These are phyloP conservation scores for Lasiosphaeris hirsuta DNA, from an alignment of 495 filamentous ascomycete genomes.

Conservation along the genomic window DNA sequence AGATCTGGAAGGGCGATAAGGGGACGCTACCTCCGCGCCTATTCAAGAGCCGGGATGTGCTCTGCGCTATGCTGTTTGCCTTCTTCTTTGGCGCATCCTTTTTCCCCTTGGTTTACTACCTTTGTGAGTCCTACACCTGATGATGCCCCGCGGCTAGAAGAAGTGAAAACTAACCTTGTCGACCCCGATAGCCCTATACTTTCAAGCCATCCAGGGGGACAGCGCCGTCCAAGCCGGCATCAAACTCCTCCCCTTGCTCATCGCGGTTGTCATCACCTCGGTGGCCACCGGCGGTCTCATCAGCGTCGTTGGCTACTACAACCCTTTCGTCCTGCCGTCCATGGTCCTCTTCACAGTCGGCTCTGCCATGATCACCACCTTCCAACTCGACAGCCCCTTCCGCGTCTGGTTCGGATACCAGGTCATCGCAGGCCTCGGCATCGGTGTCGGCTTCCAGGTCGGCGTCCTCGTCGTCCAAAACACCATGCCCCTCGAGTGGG, in stretches of 20 bases:
- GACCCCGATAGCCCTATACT: conserved; percentile 61
- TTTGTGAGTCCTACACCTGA: conserved; percentile 45
- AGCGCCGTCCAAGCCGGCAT: conserved; percentile 73
- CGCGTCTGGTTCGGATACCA: conserved; percentile 55
- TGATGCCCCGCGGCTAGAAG: background rate
- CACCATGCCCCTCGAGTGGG: conserved; percentile 48
- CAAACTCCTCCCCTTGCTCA: conserved; percentile 70
- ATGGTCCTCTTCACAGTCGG: conserved; percentile 48
- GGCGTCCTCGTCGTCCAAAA: conserved; percentile 54
- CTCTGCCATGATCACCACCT: conserved; percentile 49
- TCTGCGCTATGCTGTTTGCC: conserved; percentile 51
- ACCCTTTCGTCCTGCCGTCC: conserved; percentile 44
- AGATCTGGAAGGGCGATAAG: conserved; percentile 48
- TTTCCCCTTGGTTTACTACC: conserved; percentile 66
- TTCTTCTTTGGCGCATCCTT: conserved; percentile 62
- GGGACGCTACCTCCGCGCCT: conserved; percentile 57
- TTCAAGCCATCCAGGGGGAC: conserved; percentile 78
- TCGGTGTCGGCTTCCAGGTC: conserved; percentile 43
- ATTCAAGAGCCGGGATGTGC: conserved; percentile 53
- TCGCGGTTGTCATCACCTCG: conserved; percentile 58
- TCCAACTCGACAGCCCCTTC: conserved; percentile 40
- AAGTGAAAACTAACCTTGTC: conserved; percentile 6
- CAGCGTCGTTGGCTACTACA: conserved; percentile 50
- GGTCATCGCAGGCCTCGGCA: conserved; percentile 44
- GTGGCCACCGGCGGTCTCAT: conserved; percentile 42